phyloP scores from a whole-genome alignment of 768 basidiomycete genomes.

The Boletus subparvulus region DNA sequence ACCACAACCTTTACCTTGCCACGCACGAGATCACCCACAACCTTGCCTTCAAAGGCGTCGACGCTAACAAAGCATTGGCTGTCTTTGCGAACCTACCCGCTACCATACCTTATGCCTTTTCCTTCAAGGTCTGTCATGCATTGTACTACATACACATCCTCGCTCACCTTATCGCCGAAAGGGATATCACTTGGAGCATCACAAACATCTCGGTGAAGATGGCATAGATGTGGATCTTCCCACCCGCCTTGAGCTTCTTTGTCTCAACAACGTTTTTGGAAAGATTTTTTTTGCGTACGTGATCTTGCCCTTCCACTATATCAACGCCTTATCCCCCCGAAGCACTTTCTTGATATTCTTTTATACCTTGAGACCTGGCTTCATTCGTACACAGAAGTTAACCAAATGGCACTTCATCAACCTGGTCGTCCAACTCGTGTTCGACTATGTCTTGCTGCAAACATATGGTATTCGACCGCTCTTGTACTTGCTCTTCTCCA shows the following conservation, averaged over 20 bases:
- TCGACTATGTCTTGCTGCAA: conserved; percentile 67
- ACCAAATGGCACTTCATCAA: conserved; percentile 88
- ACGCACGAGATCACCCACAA: conserved; percentile 99
- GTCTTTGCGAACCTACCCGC: conserved; percentile 93
- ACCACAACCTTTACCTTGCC: conserved; percentile 96
- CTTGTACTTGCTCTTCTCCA: conserved; percentile 81
- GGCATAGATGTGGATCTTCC: conserved; percentile 96
- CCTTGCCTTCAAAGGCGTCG: conserved; percentile 80
- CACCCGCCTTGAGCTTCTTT: conserved; percentile 76
- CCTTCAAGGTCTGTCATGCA: conserved; percentile 73
- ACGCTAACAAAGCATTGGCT: conserved; percentile 82
- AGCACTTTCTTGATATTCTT: conserved; percentile 98
- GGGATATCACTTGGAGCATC: conserved; percentile 95
- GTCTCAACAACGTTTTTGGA: conserved; percentile 92
- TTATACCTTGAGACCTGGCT: conserved; percentile 93
- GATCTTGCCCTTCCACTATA: background rate
- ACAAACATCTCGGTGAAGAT: conserved; percentile 94
- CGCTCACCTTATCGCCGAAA: conserved; percentile 28
- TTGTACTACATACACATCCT: background rate
- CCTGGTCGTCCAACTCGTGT: conserved; percentile 61
- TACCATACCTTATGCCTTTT: conserved; percentile 92
- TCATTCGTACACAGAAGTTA: conserved; percentile 79
- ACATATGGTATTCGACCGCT: conserved; percentile 50
- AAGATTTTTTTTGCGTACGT: conserved; percentile 96
- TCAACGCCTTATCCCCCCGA: conserved; percentile 9